Conservation (phyloP, 805 yeast species). For the Ogataea parapolymorpha region DNA sequence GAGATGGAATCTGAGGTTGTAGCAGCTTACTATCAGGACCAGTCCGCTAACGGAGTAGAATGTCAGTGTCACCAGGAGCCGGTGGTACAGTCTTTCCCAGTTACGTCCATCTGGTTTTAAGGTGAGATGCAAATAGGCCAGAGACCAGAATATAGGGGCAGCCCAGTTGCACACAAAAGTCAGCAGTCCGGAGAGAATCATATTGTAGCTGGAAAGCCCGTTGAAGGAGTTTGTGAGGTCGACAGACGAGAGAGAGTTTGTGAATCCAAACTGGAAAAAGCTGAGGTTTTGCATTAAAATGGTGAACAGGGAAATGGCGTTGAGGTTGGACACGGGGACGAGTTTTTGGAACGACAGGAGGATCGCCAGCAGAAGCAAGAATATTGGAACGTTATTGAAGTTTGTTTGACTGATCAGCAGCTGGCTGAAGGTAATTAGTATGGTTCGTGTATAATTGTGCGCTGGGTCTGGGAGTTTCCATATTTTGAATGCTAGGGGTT, state of each 20-base stretch:
- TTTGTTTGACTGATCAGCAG: conserved; percentile 55
- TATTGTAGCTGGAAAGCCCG: conserved; percentile 71
- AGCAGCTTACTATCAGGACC: conserved; percentile 66
- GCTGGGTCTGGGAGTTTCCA: background rate
- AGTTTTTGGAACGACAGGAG: conserved; percentile 26
- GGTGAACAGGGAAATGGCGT: conserved; percentile 31
- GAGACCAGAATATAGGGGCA: conserved; percentile 79
- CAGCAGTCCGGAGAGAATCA: conserved; percentile 67
- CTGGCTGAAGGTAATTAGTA: conserved; percentile 36
- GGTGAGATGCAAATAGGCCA: conserved; percentile 34
- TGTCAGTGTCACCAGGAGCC: conserved; percentile 37
- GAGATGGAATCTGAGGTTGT: conserved; percentile 72
- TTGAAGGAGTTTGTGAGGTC: conserved; percentile 91
- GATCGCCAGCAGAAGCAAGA: conserved; percentile 31
- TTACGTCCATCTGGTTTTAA: conserved; percentile 20
- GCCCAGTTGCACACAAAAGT: conserved; percentile 84
- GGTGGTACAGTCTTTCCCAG: conserved; percentile 35
- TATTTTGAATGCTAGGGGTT: conserved; percentile 15
- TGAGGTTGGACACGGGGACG: conserved; percentile 16
- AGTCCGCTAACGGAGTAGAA: conserved; percentile 61
- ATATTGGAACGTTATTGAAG: conserved; percentile 52
- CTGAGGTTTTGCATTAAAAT: conserved; percentile 68
- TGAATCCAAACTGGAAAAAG: conserved; percentile 85
- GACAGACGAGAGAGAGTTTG: conserved; percentile 88
- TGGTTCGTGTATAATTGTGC: conserved; percentile 32